Evolutionary conservation across 768 basidiomycete species (phyloP).

Genomic region (Suillus subalutaceus): DNA sequence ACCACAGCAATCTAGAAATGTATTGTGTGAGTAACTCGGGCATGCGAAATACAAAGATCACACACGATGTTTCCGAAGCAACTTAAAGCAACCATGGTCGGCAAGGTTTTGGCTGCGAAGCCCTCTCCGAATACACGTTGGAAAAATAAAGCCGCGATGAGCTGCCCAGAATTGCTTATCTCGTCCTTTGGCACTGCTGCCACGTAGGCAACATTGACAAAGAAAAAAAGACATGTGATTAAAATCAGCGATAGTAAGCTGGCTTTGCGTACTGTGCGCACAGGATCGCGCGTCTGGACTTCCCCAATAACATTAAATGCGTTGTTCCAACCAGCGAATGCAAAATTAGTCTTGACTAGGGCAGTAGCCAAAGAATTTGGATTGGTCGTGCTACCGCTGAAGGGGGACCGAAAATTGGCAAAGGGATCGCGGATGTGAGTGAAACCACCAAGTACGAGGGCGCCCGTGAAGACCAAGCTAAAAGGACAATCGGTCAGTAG

Average conservation of each 20-base stretch:
- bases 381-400: slow-evolving; percentile 28
- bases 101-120: slow-evolving; percentile 37
- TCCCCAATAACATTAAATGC: slow-evolving; percentile 52
- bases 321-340: slow-evolving; percentile 40
- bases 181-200: slow-evolving; percentile 45
- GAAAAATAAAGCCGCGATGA: slow-evolving; percentile 54
- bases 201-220: slow-evolving; percentile 46
- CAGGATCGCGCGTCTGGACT: slow-evolving; percentile 38
- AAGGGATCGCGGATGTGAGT: slow-evolving; percentile 30
- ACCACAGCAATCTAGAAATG: slow-evolving; percentile 8
- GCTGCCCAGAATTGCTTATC: slow-evolving; percentile 44
- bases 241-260: slow-evolving; percentile 46
- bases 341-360: slow-evolving; percentile 32
- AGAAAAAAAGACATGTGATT: slow-evolving; percentile 49
- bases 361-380: slow-evolving; percentile 29
- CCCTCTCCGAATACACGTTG: slow-evolving; percentile 48
- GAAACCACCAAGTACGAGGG: slow-evolving; percentile 28
- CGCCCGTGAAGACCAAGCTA: slow-evolving; percentile 28
- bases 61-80: slow-evolving; percentile 43
- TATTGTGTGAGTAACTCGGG: not conserved
- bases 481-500: slow-evolving; percentile 2
- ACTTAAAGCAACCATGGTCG: slow-evolving; percentile 43
- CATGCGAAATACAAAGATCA: slow-evolving; percentile 14
- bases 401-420: slow-evolving; percentile 33
- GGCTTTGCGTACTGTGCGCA: slow-evolving; percentile 48